Percentiles rank a stretch among this genome's conserved stretches.
phyloP scores from a whole-genome alignment of 2,329 filamentous ascomycete species.

The Hypoxylon sp. region DNA sequence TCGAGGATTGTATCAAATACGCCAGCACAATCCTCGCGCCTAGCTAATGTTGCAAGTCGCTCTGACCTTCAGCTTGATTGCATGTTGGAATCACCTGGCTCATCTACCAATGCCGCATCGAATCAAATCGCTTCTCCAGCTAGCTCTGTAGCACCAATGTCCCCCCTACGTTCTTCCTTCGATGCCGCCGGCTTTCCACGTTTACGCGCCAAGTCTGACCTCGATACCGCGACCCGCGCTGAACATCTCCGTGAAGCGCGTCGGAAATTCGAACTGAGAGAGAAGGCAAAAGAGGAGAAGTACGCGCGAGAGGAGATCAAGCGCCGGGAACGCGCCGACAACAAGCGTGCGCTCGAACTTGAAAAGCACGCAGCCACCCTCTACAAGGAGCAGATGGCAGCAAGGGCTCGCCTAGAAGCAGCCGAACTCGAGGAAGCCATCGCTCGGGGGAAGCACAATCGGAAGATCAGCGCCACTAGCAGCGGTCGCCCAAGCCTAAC shows the following conservation, averaged over 20 bases:
- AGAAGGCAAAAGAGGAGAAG: constrained; percentile 74
- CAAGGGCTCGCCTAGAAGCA: constrained; percentile 59
- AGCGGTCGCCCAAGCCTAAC: constrained; percentile 52
- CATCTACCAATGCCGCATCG: constrained; percentile 47
- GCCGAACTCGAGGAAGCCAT: constrained; percentile 54
- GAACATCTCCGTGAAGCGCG: constrained; percentile 74
- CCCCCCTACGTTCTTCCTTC: constrained; percentile 71
- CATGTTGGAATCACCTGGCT: constrained; percentile 57
- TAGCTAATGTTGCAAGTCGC: constrained; percentile 62
- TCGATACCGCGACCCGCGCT: constrained; percentile 68
- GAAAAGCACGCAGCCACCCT: constrained; percentile 63
- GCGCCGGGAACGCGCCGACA: constrained; percentile 71
- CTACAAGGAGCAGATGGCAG: constrained; percentile 63
- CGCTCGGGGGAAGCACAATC: constrained; percentile 51
- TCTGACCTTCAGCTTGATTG: constrained; percentile 64
- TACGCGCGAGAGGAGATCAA: constrained; percentile 71
- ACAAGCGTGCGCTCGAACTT: constrained; percentile 67
- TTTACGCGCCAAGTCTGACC: constrained; percentile 72
- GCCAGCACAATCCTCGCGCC: constrained; percentile 56
- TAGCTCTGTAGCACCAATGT: constrained; percentile 60
- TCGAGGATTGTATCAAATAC: constrained; percentile 53
- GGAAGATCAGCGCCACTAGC: constrained; percentile 53
- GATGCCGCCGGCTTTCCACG: constrained; percentile 70
- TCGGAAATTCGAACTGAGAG: constrained; percentile 74
- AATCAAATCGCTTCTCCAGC: constrained; percentile 53